These are phyloP conservation scores for apple (Malus domestica) DNA, from an alignment of 306 rosid genomes.

Conservation along the genomic window DNA sequence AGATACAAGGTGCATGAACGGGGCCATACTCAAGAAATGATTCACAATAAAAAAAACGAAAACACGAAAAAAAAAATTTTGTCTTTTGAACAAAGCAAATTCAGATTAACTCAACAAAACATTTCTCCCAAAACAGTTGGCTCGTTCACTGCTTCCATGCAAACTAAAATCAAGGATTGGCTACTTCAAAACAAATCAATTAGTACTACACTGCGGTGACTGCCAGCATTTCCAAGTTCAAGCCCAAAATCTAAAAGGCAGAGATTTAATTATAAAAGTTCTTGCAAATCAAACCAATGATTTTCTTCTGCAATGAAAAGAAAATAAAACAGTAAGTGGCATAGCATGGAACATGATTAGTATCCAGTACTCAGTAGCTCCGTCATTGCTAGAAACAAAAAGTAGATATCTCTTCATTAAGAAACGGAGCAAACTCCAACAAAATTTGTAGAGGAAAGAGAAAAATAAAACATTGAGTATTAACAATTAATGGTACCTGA, in stretches of 20 bases:
- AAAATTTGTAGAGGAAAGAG: neutral
- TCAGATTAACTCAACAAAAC: neutral
- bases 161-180: no score
- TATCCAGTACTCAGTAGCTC: conserved; percentile 30
- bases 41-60: neutral
- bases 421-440: neutral
- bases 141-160: neutral
- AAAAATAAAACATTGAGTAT: neutral
- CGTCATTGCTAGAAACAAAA: conserved; percentile 65
- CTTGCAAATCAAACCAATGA: no score
- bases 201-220: no score
- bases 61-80: neutral
- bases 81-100: neutral
- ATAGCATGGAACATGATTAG: no score
- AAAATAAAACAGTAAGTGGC: no score
- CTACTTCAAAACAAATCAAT: no score
- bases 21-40: neutral
- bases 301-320: no score
- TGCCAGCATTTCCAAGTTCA: no score
- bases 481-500: conserved; percentile 46
- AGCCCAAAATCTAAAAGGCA: no score
- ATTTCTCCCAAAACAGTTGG: neutral
- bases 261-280: no score
- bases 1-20: neutral
- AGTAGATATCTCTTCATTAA: neutral